These are phyloP conservation scores for Corchorus olitorius DNA, from an alignment of 345 rosid genomes.

Conservation along the genomic window DNA sequence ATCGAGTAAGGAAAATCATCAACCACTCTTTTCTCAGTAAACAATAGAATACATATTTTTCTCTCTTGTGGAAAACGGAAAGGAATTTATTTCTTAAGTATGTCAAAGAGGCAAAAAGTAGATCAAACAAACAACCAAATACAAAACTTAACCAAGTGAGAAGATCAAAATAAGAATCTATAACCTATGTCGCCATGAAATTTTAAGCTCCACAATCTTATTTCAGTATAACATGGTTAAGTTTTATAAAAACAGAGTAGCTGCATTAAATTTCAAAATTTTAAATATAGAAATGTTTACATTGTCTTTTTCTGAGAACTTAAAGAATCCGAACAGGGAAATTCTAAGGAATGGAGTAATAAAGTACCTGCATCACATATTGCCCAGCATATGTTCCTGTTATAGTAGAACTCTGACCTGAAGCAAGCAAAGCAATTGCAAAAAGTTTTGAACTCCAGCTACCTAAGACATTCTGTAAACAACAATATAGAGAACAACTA, in stretches of 20 bases:
- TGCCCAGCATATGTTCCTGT: constrained; percentile 99
- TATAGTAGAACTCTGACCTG: constrained; percentile 97
- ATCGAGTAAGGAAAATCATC: background rate
- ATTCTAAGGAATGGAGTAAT: background rate
- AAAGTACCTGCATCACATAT: constrained; percentile 88
- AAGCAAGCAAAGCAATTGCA: constrained; percentile 86
- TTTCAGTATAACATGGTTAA: background rate
- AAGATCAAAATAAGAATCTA: background rate
- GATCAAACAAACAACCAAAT: background rate
- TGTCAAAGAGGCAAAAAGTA: background rate
- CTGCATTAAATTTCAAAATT: background rate
- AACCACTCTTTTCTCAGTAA: background rate
- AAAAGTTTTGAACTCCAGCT: constrained; percentile 96
- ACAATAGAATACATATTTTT: background rate
- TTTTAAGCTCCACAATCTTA: background rate
- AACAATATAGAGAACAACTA: constrained; percentile 15
- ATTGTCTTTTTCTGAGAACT: background rate
- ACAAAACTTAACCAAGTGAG: background rate
- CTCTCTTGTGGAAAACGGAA: background rate
- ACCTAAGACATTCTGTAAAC: constrained; percentile 85
- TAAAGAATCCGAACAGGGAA: background rate
- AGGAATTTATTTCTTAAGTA: background rate
- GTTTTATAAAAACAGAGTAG: background rate
- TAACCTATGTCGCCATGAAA: background rate
- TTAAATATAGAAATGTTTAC: background rate